These are phyloP conservation scores for Zygotorulaspora florentina DNA, from an alignment of 805 yeast genomes.

Conservation along the genomic window DNA sequence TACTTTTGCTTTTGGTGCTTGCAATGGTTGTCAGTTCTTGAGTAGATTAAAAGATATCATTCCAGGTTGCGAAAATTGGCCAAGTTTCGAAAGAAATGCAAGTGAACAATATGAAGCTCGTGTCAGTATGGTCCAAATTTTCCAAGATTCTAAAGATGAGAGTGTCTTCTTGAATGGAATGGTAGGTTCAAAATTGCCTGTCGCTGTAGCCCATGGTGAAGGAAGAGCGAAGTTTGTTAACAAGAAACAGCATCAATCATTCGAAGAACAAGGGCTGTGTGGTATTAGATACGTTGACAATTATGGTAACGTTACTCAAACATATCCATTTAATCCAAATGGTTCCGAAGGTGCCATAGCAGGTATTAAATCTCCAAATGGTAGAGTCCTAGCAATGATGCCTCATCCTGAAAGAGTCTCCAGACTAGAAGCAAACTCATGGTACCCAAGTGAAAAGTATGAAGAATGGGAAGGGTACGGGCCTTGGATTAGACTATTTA, in stretches of 20 bases:
- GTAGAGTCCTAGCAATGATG: constrained; percentile 97
- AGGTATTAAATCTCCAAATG: constrained; percentile 84
- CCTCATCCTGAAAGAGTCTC: constrained; percentile 98
- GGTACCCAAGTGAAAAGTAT: constrained; percentile 66
- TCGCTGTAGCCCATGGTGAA: constrained; percentile 98
- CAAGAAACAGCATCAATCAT: constrained; percentile 43
- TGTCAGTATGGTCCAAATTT: constrained; percentile 80
- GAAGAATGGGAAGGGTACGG: constrained; percentile 76
- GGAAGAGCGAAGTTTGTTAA: constrained; percentile 77
- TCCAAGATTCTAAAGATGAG: constrained; percentile 42
- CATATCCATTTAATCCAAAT: constrained; percentile 92
- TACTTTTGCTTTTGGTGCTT: constrained; percentile 96
- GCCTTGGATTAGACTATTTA: constrained; percentile 93
- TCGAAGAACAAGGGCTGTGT: constrained; percentile 50
- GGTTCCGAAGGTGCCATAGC: constrained; percentile 93
- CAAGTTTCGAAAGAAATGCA: constrained; percentile 82
- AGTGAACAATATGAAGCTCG: constrained; percentile 98
- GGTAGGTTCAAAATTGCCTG: constrained; percentile 92
- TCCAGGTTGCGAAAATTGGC: constrained; percentile 93
- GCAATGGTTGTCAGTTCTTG: constrained; percentile 97
- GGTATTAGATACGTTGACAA: constrained; percentile 85
- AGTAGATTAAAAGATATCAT: constrained; percentile 75
- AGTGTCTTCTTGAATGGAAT: constrained; percentile 79
- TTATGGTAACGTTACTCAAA: constrained; percentile 77
- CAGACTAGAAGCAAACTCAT: constrained; percentile 84